Percentiles rank a stretch among this genome's conserved stretches.
Evolutionary conservation across 169 alveolate genomes (phyloP).

Genomic region (Perkinsus chesapeaki): DNA sequence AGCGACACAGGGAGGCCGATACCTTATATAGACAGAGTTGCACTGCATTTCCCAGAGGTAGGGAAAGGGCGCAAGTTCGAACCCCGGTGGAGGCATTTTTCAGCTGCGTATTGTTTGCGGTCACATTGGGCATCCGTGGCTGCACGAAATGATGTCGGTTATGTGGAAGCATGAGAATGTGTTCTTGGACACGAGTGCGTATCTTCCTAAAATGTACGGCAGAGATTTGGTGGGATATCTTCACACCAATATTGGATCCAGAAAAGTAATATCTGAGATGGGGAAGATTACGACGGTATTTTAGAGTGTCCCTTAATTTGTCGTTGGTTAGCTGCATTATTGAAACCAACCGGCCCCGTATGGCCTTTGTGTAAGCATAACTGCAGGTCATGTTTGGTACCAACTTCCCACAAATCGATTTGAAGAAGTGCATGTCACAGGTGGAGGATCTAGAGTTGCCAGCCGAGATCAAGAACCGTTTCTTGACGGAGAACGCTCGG

Average conservation of each 20-base stretch:
- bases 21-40: not conserved
- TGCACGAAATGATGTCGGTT: not conserved
- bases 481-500: not conserved
- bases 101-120: not conserved
- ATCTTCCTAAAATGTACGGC: not conserved
- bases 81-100: not conserved
- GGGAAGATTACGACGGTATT: not conserved
- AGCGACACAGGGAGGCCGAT: not conserved
- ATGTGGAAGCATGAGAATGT: not conserved
- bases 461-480: not conserved
- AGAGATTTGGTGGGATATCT: not conserved
- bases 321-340: too few relatives aligned
- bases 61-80: not conserved
- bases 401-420: not conserved
- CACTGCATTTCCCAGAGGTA: not conserved
- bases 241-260: not conserved
- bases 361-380: too few relatives aligned
- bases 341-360: too few relatives aligned
- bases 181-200: not conserved
- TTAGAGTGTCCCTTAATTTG: not conserved
- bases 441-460: not conserved
- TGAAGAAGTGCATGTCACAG: not conserved
- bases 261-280: not conserved
- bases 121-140: not conserved
- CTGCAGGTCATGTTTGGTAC: not conserved